These are phyloP conservation scores for Yarrowia sp. DNA, from an alignment of 805 yeast species.

Conservation along the genomic window DNA sequence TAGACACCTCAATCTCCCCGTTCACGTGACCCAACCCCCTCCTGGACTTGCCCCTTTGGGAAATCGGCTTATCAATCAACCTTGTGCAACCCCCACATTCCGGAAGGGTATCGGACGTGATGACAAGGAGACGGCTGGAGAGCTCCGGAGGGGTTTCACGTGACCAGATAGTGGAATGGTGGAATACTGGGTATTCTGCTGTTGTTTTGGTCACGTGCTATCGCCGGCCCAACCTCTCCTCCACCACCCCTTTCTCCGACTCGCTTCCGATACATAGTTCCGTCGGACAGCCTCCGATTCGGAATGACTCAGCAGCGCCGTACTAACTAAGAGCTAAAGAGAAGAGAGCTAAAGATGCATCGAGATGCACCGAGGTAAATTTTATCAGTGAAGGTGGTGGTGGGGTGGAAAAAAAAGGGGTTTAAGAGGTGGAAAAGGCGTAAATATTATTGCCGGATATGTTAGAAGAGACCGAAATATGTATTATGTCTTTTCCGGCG, in stretches of 20 bases:
- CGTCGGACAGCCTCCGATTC: constrained; percentile 8
- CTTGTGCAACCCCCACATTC: constrained; percentile 18
- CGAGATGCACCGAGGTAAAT: no score
- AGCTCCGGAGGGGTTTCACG: constrained; percentile 23
- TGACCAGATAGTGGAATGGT: neutral
- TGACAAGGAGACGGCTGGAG: constrained; percentile 16
- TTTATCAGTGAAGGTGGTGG: no score
- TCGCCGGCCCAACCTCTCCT: neutral
- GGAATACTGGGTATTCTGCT: no score
- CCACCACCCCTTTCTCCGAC: neutral
- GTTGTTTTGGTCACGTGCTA: neutral
- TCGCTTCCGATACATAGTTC: constrained; percentile 13
- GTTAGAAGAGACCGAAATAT: neutral
- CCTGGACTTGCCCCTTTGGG: neutral
- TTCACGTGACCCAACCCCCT: neutral
- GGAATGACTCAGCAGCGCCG: constrained; percentile 27
- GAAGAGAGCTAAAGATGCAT: no score
- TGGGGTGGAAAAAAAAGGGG: no score
- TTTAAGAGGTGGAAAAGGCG: no score
- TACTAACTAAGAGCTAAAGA: neutral
- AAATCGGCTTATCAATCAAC: constrained; percentile 15
- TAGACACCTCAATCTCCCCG: no score
- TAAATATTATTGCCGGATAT: neutral
- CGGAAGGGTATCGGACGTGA: constrained; percentile 9
- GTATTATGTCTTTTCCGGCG: no score